Percentiles rank a stretch among this genome's conserved stretches.
phyloP scores from a whole-genome alignment of 1,284 basidiomycete genomes.

The Xanthoconium separans region DNA sequence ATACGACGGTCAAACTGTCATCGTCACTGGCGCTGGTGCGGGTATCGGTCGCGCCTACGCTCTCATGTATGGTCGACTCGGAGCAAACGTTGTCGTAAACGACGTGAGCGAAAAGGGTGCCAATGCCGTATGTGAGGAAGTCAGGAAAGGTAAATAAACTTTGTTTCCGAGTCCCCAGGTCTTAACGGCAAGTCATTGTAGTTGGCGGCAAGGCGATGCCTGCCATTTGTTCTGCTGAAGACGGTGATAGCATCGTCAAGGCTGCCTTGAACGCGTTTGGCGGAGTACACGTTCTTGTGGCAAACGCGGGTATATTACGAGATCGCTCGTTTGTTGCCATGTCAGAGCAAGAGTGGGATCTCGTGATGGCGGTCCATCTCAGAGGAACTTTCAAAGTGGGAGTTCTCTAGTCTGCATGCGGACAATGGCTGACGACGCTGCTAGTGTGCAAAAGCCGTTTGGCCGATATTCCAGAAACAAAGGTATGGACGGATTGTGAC shows the following conservation, averaged over 20 bases:
- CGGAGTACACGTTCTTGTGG: slow-evolving; percentile 84
- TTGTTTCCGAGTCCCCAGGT: not conserved
- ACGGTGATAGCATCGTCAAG: slow-evolving; percentile 90
- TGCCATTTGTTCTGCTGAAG: slow-evolving; percentile 86
- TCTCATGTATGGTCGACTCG: slow-evolving; percentile 85
- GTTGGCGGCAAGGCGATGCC: slow-evolving; percentile 89
- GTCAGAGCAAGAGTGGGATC: slow-evolving; percentile 93
- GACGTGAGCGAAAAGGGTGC: slow-evolving; percentile 90
- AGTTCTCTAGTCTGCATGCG: not conserved
- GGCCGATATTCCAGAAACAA: slow-evolving; percentile 97
- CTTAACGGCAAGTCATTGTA: slow-evolving; percentile 26
- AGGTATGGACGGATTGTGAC: slow-evolving; percentile 96
- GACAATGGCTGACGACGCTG: slow-evolving; percentile 2
- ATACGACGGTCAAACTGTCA: slow-evolving; percentile 89
- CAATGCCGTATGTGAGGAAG: slow-evolving; percentile 82
- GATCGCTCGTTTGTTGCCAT: slow-evolving; percentile 91
- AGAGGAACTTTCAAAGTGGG: slow-evolving; percentile 72
- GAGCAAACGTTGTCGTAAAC: slow-evolving; percentile 96
- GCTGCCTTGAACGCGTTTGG: slow-evolving; percentile 88
- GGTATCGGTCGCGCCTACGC: slow-evolving; percentile 94
- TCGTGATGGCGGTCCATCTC: slow-evolving; percentile 87
- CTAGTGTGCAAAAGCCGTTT: slow-evolving; percentile 89
- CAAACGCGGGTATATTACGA: slow-evolving; percentile 93
- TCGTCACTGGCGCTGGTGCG: slow-evolving; percentile 92
- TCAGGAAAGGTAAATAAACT: slow-evolving; percentile 62